Base-by-base conservation (phyloP, 352 stramenopile genomes). In the Globisporangium cystogenes region DNA sequence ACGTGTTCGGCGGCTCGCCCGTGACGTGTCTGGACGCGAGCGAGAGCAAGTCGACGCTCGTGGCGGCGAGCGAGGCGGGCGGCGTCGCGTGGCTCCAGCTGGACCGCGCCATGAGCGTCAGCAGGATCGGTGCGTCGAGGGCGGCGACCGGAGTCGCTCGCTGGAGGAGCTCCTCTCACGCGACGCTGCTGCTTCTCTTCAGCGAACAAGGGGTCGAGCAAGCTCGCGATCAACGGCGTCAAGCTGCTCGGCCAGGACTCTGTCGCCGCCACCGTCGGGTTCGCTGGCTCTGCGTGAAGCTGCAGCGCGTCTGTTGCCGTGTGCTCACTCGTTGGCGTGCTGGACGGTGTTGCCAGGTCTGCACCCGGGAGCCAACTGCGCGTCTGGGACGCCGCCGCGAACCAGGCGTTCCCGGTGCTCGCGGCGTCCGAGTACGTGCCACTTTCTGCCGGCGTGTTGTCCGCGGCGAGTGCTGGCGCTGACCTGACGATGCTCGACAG, bases 231-330 rank as follows among this genome's bases (percentile, higher is more conserved):
- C 42, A 68, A 87, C 45, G 80, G 67, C 20, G 66, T 91, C 14
- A 93, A 90, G 60, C 76, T 93, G 59, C 68, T 93, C 21, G 74
- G 72, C 15, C 67, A 67, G 15, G 80, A 90, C 47, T 75, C 68
- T 20, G 51, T 88, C n/a, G 82, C 84, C 31, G 82, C 70, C 37
- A 86, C 77, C 20, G 76, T 81, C n/a, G 81, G 82, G 68, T 85
- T 67, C 10, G 70, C 66, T 12, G 20, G 29, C 24, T 49, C 18
- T 21, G 36, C 18, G 18, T 12, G 40, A 3, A 18, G 40, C 8
- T 18, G n/a, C n/a, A 23, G 24, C n/a, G 14, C 6, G 20, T 39
- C 14, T 39, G 33, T 18, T 3, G 16, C 11, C 16, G 7, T 18
- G n/a, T 15, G 14, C 39, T 43, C 0, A 14, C 39, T 29, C 8